Percentiles rank a stretch among this genome's conserved stretches.
Conservation (phyloP, 2,329 filamentous ascomycete species). For the Ceratocystis variospora region DNA sequence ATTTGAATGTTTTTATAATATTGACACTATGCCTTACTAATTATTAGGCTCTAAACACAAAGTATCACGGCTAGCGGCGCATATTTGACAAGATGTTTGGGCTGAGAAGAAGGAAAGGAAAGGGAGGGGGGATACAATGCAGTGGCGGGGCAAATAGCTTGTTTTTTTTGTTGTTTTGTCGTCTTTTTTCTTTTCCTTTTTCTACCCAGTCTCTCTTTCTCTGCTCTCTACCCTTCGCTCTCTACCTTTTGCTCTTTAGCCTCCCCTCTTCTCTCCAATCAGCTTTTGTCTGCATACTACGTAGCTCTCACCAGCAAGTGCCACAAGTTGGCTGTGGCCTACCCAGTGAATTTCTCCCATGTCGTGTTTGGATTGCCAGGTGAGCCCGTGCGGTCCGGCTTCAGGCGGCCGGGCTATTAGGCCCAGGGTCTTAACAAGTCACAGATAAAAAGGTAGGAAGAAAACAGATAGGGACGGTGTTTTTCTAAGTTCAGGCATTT, state of each 20-base stretch:
- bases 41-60: neutral
- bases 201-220: neutral
- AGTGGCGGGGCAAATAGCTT: neutral
- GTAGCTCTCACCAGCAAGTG: constrained; percentile 1
- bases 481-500: too few species aligned
- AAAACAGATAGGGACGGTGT: neutral
- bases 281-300: constrained; percentile 3
- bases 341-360: neutral
- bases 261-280: neutral
- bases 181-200: neutral
- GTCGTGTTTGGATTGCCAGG: neutral
- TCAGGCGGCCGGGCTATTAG: neutral
- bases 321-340: neutral
- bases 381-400: neutral
- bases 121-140: neutral
- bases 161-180: neutral
- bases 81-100: neutral
- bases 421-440: neutral
- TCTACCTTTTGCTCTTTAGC: neutral
- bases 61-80: neutral
- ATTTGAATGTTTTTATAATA: neutral
- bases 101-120: neutral
- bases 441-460: neutral
- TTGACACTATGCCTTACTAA: neutral
- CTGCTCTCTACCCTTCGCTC: neutral